Base-by-base conservation (phyloP, 768 basidiomycete species). In the Arthromyces matolae region DNA sequence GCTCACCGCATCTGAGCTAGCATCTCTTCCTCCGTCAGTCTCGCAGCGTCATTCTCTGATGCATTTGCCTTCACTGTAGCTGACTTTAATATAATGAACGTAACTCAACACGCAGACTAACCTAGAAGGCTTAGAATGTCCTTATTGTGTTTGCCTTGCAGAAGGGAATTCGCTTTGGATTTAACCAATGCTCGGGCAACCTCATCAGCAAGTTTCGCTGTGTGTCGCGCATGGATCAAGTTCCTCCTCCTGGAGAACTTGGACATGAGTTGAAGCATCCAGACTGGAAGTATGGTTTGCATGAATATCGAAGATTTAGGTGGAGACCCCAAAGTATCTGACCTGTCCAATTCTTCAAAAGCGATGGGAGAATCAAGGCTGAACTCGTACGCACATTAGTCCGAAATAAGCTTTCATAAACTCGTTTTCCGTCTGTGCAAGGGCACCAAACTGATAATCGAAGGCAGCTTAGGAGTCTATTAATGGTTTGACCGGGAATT, bases 71-170 rank as follows among this genome's bases (percentile, higher is more conserved):
- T 71, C n/a, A n/a, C n/a, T n/a, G n/a, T n/a, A n/a, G n/a, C n/a
- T n/a, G 29, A 77, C 75, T 75, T 33, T 14, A 28, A 41, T 8
- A 18, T 22, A 8, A 16, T 22, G 20, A n/a, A 31, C 27, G 24
- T 12, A 37, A 23, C 14, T 6, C 6, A 47, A 12, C 25, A 38
- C 36, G 22, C 16, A 53, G n/a, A 53, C 68, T 43, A 49, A 80
- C 81, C 76, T 9, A 83, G 65, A n/a, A 81, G 64, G 46, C 78
- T 79, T 52, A 83, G 63, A 20, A 81, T 69, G 56, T 83, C 81
- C 38, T 73, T 75, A 42, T 68, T 72, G 18, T 70, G 68, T 54
- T 73, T 78, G 3, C 77, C 79, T 33, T 71, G 66, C 5, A 69
- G 53, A n/a, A 77, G 63, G 7, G 73, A 76, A 34, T 73, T 71